These are phyloP conservation scores for Osmozyma mogii DNA, from an alignment of 805 yeast species.

Conservation along the genomic window DNA sequence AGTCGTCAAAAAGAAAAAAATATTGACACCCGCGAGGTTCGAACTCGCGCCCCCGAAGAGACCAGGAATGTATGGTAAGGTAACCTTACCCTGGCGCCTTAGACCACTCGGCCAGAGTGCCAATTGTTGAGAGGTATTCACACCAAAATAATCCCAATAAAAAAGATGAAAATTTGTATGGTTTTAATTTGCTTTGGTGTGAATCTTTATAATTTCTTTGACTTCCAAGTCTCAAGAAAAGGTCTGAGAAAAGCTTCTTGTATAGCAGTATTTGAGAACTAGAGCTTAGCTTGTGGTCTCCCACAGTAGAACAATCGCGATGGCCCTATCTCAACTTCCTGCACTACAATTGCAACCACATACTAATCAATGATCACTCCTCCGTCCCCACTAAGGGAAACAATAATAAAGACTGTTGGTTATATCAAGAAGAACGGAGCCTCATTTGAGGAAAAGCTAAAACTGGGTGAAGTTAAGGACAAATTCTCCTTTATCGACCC, in stretches of 20 bases:
- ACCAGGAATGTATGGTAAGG: slow-evolving; percentile 19
- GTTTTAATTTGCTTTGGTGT: too few relatives aligned
- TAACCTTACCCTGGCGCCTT: slow-evolving; percentile 20
- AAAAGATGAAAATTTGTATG: too few relatives aligned
- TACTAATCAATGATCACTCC: slow-evolving; percentile 4
- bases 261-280: too few relatives aligned
- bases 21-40: slow-evolving; percentile 18
- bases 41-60: slow-evolving; percentile 20
- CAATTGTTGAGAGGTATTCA: slow-evolving; percentile 3
- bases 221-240: too few relatives aligned
- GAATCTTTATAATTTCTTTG: too few relatives aligned
- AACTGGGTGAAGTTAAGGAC: slow-evolving; percentile 36
- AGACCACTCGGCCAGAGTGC: slow-evolving; percentile 19
- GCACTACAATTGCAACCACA: not conserved
- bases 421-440: slow-evolving; percentile 65
- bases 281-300: too few relatives aligned
- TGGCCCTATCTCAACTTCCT: too few relatives aligned
- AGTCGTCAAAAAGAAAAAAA: slow-evolving; percentile 3
- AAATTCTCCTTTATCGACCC: slow-evolving; percentile 59
- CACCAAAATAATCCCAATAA: not conserved
- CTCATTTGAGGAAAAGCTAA: slow-evolving; percentile 53
- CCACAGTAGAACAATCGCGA: too few relatives aligned
- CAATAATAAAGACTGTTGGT: slow-evolving; percentile 64
- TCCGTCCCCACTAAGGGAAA: slow-evolving; percentile 38
- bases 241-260: too few relatives aligned